phyloP scores from a whole-genome alignment of 1,139 yeast genomes.

The Debaryomyces sp. region DNA sequence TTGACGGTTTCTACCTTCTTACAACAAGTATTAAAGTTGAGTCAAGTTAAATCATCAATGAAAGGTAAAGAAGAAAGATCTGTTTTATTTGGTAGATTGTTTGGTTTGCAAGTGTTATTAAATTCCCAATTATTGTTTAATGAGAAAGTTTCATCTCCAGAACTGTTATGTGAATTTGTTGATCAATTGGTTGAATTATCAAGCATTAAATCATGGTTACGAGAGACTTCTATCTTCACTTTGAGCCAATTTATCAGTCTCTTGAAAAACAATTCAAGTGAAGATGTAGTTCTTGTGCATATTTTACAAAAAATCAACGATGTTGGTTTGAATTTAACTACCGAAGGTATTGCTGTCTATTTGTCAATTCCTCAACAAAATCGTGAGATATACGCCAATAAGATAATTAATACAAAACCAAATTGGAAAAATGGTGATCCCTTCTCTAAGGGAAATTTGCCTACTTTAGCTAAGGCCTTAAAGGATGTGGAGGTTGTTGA shows the following conservation, averaged over 20 bases:
- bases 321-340: slow-evolving; percentile 59
- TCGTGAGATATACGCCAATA: slow-evolving; percentile 27
- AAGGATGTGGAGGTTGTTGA: slow-evolving; percentile 54
- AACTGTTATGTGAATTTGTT: slow-evolving; percentile 41
- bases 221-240: slow-evolving; percentile 79
- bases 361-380: slow-evolving; percentile 45
- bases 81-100: slow-evolving; percentile 76
- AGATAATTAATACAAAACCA: slow-evolving; percentile 30
- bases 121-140: slow-evolving; percentile 54
- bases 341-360: slow-evolving; percentile 82
- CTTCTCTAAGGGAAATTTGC: slow-evolving; percentile 64
- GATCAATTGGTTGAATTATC: slow-evolving; percentile 61
- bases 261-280: slow-evolving; percentile 10
- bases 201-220: slow-evolving; percentile 74
- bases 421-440: slow-evolving; percentile 80
- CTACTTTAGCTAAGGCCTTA: slow-evolving; percentile 62
- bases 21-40: slow-evolving; percentile 43
- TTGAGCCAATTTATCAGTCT: slow-evolving; percentile 52
- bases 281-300: slow-evolving; percentile 28
- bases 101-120: slow-evolving; percentile 78
- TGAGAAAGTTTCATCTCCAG: slow-evolving; percentile 23
- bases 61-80: slow-evolving; percentile 85
- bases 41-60: slow-evolving; percentile 52
- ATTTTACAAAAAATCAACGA: slow-evolving; percentile 50
- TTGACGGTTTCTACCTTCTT: slow-evolving; percentile 41